Conservation (phyloP, 768 basidiomycete species). For the Boletus rubescentipes region DNA sequence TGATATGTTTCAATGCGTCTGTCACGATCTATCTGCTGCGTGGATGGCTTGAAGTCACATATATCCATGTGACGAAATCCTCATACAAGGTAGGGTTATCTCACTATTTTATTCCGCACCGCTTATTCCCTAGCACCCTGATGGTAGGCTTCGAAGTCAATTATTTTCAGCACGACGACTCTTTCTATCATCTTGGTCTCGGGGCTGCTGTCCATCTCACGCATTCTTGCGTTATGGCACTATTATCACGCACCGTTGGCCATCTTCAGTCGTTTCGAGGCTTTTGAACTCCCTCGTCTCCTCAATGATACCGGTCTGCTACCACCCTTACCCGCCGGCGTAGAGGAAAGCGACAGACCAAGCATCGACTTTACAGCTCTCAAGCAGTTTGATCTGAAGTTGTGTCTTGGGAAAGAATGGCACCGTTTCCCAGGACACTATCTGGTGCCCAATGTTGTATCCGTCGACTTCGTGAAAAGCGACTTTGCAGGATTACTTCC, state of each 20-base stretch:
- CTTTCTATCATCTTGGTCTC: slow-evolving; percentile 65
- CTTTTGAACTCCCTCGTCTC: slow-evolving; percentile 75
- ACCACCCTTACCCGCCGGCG: slow-evolving; percentile 41
- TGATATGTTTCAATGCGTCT: slow-evolving; percentile 93
- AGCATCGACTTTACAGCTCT: slow-evolving; percentile 69
- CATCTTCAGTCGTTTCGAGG: slow-evolving; percentile 68
- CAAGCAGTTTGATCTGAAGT: slow-evolving; percentile 62
- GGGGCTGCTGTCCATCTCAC: slow-evolving; percentile 69
- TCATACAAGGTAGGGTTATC: slow-evolving; percentile 69
- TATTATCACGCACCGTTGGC: slow-evolving; percentile 92
- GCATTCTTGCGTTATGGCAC: slow-evolving; percentile 76
- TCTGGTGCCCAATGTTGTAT: slow-evolving; percentile 78
- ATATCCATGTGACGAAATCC: slow-evolving; percentile 74
- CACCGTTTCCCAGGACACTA: slow-evolving; percentile 91
- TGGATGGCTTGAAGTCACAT: slow-evolving; percentile 82
- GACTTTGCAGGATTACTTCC: slow-evolving; percentile 91
- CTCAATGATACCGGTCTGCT: slow-evolving; percentile 72
- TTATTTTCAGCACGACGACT: slow-evolving; percentile 76
- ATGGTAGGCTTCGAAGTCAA: slow-evolving; percentile 69
- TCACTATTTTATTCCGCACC: neutral
- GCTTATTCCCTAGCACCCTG: neutral
- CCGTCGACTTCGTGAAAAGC: slow-evolving; percentile 88
- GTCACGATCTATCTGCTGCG: slow-evolving; percentile 82
- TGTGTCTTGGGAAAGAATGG: slow-evolving; percentile 97
- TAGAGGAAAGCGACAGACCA: slow-evolving; percentile 44